Conservation (phyloP, 164 flowering plant genomes). For the Berberis thunbergii region DNA sequence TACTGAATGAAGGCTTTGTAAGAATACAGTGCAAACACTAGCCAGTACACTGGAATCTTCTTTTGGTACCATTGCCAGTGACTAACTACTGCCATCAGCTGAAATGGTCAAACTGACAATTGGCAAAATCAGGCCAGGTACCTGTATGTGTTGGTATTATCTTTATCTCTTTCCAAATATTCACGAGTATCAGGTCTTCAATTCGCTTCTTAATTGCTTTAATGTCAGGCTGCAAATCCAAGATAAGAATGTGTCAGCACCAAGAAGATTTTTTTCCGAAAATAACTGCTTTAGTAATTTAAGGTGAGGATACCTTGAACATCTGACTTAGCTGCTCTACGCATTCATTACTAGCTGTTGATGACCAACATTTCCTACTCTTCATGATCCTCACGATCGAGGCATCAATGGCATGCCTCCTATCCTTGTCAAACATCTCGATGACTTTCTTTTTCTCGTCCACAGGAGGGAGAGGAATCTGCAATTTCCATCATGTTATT, state of each 20-base stretch:
- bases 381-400: no score
- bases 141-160: background rate
- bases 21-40: no score
- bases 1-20: no score
- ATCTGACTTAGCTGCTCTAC: constrained; percentile 26
- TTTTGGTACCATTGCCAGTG: no score
- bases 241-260: background rate
- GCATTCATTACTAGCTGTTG: constrained; percentile 25
- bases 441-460: constrained; percentile 16
- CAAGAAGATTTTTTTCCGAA: background rate
- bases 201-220: constrained; percentile 25
- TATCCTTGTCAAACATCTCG: constrained; percentile 34
- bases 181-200: constrained; percentile 15
- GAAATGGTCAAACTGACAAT: no score
- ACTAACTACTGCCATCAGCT: no score
- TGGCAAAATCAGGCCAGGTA: constrained; percentile 5
- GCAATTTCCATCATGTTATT: background rate
- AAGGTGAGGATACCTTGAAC: constrained; percentile 7
- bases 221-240: constrained; percentile 19
- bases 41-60: no score
- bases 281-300: no score
- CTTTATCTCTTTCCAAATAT: constrained; percentile 3
- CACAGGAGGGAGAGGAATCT: constrained; percentile 4
- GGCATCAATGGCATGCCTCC: no score
- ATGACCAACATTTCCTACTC: no score